phyloP scores from a whole-genome alignment of 2,329 filamentous ascomycete species.

The Neofusicoccum sp. region DNA sequence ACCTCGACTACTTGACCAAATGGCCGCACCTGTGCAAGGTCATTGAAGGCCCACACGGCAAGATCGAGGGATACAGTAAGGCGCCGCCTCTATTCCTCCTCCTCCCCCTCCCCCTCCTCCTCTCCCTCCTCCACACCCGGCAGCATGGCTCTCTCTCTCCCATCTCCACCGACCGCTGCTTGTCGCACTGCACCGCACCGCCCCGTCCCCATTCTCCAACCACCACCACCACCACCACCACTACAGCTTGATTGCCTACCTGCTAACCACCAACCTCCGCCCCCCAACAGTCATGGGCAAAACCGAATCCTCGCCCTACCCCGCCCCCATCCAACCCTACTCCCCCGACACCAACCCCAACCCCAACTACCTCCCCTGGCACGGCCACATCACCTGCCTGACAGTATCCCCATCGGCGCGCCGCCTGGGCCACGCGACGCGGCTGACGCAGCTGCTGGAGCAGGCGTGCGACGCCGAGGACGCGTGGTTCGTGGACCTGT shows the following conservation, averaged over 20 bases:
- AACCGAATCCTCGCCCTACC: constrained; percentile 76
- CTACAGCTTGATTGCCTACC: neutral
- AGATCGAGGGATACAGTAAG: constrained; percentile 89
- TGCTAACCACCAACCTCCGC: neutral
- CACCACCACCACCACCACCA: neutral
- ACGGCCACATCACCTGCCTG: constrained; percentile 94
- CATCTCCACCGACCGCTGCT: neutral
- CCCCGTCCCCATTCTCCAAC: neutral
- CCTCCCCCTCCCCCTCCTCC: neutral
- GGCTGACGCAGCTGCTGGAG: constrained; percentile 78
- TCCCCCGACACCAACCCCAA: constrained; percentile 52
- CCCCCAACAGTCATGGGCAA: constrained; percentile 81
- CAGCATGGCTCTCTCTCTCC: neutral
- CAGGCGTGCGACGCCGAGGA: constrained; percentile 76
- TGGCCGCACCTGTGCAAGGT: constrained; percentile 96
- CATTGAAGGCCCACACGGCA: constrained; percentile 79
- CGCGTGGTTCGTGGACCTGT: constrained; percentile 94
- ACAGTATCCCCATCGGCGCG: constrained; percentile 87
- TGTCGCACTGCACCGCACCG: neutral
- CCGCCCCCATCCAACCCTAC: constrained; percentile 69
- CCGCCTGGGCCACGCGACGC: constrained; percentile 80
- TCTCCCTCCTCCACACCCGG: neutral
- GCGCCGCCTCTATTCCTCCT: constrained; percentile 28
- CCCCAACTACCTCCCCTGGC: constrained; percentile 90
- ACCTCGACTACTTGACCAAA: constrained; percentile 90